Base-by-base conservation (phyloP, 345 rosid genomes). In the Streptanthus diversifolius region DNA sequence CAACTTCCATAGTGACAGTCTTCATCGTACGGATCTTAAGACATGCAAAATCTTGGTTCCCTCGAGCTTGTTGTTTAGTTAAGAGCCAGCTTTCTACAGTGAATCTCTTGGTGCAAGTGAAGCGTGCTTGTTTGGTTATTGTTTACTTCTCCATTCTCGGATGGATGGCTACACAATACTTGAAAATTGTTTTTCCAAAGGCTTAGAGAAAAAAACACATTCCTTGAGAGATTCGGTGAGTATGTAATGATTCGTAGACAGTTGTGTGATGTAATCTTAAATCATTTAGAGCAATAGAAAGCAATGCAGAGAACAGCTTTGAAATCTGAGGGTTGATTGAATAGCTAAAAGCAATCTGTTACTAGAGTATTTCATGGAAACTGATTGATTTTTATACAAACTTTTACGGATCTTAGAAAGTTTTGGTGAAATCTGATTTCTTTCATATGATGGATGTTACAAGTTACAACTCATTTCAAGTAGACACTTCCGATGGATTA, bases 91-190 rank as follows among this genome's bases (percentile, higher is more conserved):
- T 70, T 64, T 52, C 53, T 29, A 71, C 70, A 33, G 70, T 74
- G 69, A 53, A 63, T 44, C 21, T 63, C 15, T 13, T 66, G 71
- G 73, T 72, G 14, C 79, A 69, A 51, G 48, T 84, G 44, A 90
- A 73, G 79, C 89, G 92, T n/a, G 80, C 71, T 36, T 87, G 87
- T 78, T 85, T 90, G 63, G 75, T 85, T 2, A 63, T 85, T 53
- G 84, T 81, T 7, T 88, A 85, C 83, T 71, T 87, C 33, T 85
- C 85, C 15, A 25, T 85, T 63, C 63, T 81, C 12, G 83, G 92
- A 60, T 88, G 86, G 97, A 76, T 90, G 71, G 80, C 83, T 21
- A 51, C 77, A 53, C 82, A 83, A 43, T 86, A 84, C 62, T 82
- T 79, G 32, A 83, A 80, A 80, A 64, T 79, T 77, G 73, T 86